A percentile compares a stretch with the other conserved stretches of the same genome.
Evolutionary conservation across 768 basidiomycete genomes (phyloP).

Genomic region (Lactarius pseudohatsudake): DNA sequence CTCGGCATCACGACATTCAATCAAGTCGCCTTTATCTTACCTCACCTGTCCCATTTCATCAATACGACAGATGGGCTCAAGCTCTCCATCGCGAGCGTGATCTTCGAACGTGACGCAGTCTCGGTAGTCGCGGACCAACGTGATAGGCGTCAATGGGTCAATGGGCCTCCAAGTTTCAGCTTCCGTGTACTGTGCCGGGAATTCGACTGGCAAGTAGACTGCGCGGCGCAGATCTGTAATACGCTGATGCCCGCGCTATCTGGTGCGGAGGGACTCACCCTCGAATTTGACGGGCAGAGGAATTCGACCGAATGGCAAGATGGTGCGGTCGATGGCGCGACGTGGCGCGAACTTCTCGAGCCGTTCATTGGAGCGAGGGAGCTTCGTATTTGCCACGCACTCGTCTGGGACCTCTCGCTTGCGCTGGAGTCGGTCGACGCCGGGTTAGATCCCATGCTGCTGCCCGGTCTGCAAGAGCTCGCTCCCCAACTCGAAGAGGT

Average conservation of each 20-base stretch:
- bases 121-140: background rate
- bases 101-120: background rate
- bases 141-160: too few species aligned
- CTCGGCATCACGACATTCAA: background rate
- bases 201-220: background rate
- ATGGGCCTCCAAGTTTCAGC: background rate
- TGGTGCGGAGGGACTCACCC: background rate
- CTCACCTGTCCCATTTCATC: background rate
- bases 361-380: background rate
- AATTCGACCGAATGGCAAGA: background rate
- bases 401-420: background rate
- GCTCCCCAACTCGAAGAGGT: background rate
- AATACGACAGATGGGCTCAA: background rate
- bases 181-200: background rate
- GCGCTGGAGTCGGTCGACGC: background rate
- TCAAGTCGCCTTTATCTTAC: background rate
- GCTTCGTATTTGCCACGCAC: background rate
- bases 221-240: background rate
- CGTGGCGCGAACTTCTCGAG: background rate
- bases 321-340: background rate
- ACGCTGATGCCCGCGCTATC: background rate
- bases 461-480: background rate
- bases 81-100: background rate
- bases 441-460: background rate
- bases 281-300: background rate